Percentiles rank a stretch among this genome's conserved stretches.
Conservation (phyloP, 768 basidiomycete species). For the Termitomyces sp. region DNA sequence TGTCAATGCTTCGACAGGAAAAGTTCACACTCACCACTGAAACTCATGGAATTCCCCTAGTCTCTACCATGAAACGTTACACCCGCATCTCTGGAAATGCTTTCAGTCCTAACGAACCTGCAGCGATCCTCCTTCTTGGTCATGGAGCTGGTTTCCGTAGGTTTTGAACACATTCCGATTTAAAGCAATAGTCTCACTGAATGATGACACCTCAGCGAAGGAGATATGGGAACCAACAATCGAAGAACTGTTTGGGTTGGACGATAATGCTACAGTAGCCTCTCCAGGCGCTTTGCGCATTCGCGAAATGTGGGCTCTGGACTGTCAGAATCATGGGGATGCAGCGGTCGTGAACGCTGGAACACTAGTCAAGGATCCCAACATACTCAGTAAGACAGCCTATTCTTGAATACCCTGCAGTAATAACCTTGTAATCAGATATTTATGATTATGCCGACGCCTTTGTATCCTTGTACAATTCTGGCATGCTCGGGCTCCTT, state of each 20-base stretch:
- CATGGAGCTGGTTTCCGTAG: conserved; percentile 26
- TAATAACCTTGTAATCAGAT: conserved; percentile 7
- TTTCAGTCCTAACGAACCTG: conserved; percentile 9
- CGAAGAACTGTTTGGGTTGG: conserved; percentile 23
- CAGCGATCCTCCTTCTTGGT: conserved; percentile 19
- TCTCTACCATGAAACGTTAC: conserved; percentile 24
- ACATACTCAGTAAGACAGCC: conserved; percentile 13
- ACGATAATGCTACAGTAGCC: conserved; percentile 3
- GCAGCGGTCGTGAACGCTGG: conserved; percentile 27
- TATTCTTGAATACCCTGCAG: not conserved
- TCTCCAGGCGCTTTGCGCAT: conserved; percentile 9
- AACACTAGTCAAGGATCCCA: conserved; percentile 13
- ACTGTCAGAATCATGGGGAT: conserved; percentile 34
- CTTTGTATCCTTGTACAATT: conserved; percentile 20
- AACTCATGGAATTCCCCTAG: conserved; percentile 20
- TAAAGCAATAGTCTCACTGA: not conserved
- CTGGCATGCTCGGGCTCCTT: conserved; percentile 18
- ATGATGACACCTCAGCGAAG: conserved; percentile 21
- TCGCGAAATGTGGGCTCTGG: conserved; percentile 30
- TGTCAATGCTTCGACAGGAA: conserved; percentile 18
- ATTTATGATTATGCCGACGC: conserved; percentile 27
- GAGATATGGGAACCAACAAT: conserved; percentile 35
- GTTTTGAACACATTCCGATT: conserved; percentile 1
- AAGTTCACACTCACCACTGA: conserved; percentile 20
- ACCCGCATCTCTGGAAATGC: conserved; percentile 6